These are phyloP conservation scores for Cercospora beticola DNA, from an alignment of 2,329 filamentous ascomycete species.

Conservation along the genomic window DNA sequence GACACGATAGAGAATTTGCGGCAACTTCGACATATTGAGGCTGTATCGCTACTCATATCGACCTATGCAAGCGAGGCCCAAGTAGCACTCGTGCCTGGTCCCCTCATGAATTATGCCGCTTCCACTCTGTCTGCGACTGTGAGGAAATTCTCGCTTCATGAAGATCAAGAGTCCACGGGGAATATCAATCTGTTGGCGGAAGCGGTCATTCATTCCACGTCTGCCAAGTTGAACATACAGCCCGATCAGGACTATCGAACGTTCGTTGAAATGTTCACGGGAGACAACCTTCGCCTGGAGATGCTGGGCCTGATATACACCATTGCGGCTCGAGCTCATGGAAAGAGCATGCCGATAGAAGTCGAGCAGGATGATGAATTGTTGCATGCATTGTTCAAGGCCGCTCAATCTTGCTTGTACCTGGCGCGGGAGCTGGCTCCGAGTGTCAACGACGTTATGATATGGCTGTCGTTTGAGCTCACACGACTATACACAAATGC, in stretches of 20 bases:
- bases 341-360: conserved; percentile 7
- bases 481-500: conserved; percentile 4
- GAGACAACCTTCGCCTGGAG: conserved; percentile 24
- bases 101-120: conserved; percentile 1
- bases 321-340: conserved; percentile 18
- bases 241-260: not conserved
- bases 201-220: not conserved
- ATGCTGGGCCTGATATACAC: conserved; percentile 26
- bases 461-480: conserved; percentile 18
- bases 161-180: not conserved
- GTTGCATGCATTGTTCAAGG: conserved; percentile 15
- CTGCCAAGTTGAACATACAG: not conserved
- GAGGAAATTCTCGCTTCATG: not conserved
- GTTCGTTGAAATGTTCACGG: conserved; percentile 22
- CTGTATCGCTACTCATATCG: not conserved
- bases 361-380: conserved; percentile 14
- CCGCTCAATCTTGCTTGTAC: conserved; percentile 9
- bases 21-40: not conserved
- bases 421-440: conserved; percentile 19
- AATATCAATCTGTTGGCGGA: not conserved
- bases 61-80: not conserved
- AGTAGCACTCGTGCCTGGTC: conserved; percentile 8
- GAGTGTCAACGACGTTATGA: conserved; percentile 18
- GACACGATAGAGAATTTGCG: not conserved
- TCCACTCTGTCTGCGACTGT: not conserved